Conservation (phyloP, 2,329 filamentous ascomycete species). For the Aspergillus sclerotialis region DNA sequence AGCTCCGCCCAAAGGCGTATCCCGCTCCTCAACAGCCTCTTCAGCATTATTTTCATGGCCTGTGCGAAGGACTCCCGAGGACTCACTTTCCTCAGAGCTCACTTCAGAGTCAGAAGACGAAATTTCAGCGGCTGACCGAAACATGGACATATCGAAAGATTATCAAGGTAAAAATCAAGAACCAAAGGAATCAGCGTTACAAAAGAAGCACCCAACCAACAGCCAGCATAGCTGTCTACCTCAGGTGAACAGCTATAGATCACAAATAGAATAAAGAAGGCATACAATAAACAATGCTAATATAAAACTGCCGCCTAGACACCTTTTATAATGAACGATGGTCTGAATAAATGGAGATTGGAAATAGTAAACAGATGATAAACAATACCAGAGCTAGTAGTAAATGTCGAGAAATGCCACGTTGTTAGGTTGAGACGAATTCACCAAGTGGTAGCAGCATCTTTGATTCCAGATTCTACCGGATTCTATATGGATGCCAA, state of each 20-base stretch:
- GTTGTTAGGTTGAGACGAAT: not conserved
- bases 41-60: slow-evolving; percentile 1
- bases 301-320: no score
- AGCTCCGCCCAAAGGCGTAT: not conserved
- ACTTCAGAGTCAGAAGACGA: slow-evolving; percentile 30
- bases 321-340: no score
- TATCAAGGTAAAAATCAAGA: not conserved
- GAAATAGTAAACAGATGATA: no score
- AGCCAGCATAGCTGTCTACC: no score
- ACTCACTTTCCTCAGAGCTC: slow-evolving; percentile 18
- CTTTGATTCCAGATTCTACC: slow-evolving; percentile 20
- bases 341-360: no score
- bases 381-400: not conserved
- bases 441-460: no score
- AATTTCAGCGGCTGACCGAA: slow-evolving; percentile 31
- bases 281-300: not conserved
- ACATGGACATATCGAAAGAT: slow-evolving; percentile 31
- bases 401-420: not conserved
- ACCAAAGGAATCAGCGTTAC: not conserved
- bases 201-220: slow-evolving; percentile 1
- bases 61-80: slow-evolving; percentile 5
- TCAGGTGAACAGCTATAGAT: no score
- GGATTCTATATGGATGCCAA: slow-evolving; percentile 22
- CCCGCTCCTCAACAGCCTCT: not conserved
- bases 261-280: not conserved